Percentiles rank a stretch among this genome's conserved stretches.
phyloP scores from a whole-genome alignment of 2,329 filamentous ascomycete species.

The Geosmithia morbida region DNA sequence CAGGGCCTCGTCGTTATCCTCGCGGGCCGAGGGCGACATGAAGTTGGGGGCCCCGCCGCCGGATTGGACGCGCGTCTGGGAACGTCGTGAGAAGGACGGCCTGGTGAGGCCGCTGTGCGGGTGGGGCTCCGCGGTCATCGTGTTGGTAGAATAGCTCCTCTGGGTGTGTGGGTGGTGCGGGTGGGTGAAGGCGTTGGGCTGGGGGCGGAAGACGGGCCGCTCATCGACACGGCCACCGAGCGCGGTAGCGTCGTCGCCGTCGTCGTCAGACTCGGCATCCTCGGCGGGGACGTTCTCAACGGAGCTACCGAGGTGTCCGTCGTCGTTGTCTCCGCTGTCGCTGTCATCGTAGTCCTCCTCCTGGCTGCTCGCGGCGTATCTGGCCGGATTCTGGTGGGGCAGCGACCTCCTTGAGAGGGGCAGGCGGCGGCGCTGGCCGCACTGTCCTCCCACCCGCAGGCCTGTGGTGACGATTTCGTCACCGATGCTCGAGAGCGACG shows the following conservation, averaged over 20 bases:
- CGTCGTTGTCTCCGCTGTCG: slow-evolving; percentile 81
- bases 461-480: slow-evolving; percentile 90
- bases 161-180: slow-evolving; percentile 41
- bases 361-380: slow-evolving; percentile 56
- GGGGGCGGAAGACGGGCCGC: slow-evolving; percentile 55
- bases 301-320: slow-evolving; percentile 47
- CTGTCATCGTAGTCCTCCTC: slow-evolving; percentile 94
- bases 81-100: slow-evolving; percentile 31
- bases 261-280: slow-evolving; percentile 32
- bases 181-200: slow-evolving; percentile 86
- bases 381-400: slow-evolving; percentile 23
- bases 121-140: slow-evolving; percentile 28
- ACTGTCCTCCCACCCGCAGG: slow-evolving; percentile 57
- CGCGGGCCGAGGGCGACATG: slow-evolving; percentile 60
- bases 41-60: slow-evolving; percentile 35
- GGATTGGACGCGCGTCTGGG: slow-evolving; percentile 27
- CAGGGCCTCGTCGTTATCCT: slow-evolving; percentile 85
- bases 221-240: slow-evolving; percentile 36
- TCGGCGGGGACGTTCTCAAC: slow-evolving; percentile 32
- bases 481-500: slow-evolving; percentile 70
- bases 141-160: slow-evolving; percentile 33
- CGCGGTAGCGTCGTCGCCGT: slow-evolving; percentile 71
- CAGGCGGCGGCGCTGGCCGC: slow-evolving; percentile 42
- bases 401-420: slow-evolving; percentile 16
- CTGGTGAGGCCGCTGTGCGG: slow-evolving; percentile 34